phyloP scores from a whole-genome alignment of 306 rosid species.

The Quillaja saponaria region DNA sequence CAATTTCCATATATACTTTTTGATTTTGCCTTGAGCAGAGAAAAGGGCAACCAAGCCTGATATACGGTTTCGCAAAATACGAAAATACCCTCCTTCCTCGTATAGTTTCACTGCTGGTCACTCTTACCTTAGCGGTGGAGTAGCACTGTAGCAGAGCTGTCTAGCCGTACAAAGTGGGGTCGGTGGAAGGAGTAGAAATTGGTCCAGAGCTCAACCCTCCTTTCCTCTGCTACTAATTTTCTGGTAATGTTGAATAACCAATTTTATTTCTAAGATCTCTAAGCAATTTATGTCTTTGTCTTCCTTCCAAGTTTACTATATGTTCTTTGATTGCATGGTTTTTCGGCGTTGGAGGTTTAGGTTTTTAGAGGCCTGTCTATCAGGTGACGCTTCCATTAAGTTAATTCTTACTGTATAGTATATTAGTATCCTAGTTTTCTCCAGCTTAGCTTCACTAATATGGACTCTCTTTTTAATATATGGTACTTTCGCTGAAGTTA shows the following conservation, averaged over 20 bases:
- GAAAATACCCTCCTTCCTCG: too few species aligned
- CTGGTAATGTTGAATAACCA: background rate
- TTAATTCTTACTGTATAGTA: slow-evolving; percentile 16
- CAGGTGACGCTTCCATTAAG: slow-evolving; percentile 15
- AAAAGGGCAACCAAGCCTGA: too few species aligned
- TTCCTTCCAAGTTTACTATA: background rate
- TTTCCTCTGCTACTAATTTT: background rate
- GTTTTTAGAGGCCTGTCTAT: background rate
- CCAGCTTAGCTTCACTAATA: background rate
- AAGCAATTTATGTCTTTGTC: background rate
- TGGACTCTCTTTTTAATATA: background rate
- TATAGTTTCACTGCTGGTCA: too few species aligned
- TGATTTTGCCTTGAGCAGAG: too few species aligned
- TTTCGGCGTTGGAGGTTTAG: slow-evolving; percentile 14
- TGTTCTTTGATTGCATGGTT: background rate
- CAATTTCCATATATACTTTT: too few species aligned
- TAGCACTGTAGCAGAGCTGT: too few species aligned
- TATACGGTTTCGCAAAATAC: too few species aligned
- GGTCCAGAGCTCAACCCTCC: background rate
- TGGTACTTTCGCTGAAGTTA: background rate
- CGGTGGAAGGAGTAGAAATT: background rate
- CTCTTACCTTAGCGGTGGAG: too few species aligned
- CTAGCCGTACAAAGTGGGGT: too few species aligned
- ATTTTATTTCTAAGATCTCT: background rate
- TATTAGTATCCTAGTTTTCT: background rate